Evolutionary conservation across 2,329 filamentous ascomycete genomes (phyloP).

Genomic region (Falciphora oryzae): DNA sequence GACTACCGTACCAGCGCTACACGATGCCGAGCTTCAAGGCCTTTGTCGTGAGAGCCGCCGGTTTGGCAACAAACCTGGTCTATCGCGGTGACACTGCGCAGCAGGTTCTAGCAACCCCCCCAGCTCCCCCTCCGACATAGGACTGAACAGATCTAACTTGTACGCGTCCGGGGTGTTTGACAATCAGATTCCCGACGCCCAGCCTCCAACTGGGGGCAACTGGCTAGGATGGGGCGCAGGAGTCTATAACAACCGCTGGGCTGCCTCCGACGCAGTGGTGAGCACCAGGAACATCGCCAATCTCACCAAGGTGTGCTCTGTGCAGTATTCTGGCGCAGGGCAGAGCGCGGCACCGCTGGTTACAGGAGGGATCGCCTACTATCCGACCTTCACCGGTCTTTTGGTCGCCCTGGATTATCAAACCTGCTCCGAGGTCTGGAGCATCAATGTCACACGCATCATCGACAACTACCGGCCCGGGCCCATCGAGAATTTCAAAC

Average conservation of each 20-base stretch:
- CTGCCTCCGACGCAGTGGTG: slow-evolving; percentile 12
- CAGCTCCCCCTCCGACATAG: background rate
- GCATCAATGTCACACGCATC: slow-evolving; percentile 23
- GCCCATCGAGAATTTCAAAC: slow-evolving; percentile 3
- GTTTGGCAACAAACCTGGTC: background rate
- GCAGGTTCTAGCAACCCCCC: background rate
- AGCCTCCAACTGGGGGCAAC: slow-evolving; percentile 6
- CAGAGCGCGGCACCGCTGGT: slow-evolving; percentile 18
- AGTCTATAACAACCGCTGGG: slow-evolving; percentile 18
- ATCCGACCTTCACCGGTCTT: slow-evolving; percentile 25
- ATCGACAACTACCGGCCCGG: slow-evolving; percentile 13
- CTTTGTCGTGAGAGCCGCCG: background rate
- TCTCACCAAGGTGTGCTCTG: slow-evolving; percentile 13
- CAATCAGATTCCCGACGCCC: background rate
- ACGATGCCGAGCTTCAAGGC: slow-evolving; percentile 4
- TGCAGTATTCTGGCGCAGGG: slow-evolving; percentile 12
- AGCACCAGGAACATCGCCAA: slow-evolving; percentile 11
- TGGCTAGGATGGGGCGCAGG: slow-evolving; percentile 18
- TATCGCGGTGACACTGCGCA: background rate
- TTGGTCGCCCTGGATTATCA: slow-evolving; percentile 26
- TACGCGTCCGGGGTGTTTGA: background rate
- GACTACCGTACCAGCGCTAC: background rate
- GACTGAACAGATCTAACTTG: background rate
- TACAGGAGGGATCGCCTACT: slow-evolving; percentile 19
- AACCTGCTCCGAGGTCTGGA: slow-evolving; percentile 22